Evolutionary conservation across 495 filamentous ascomycete genomes (phyloP).

Genomic region (Penicillium ochrochloron): DNA sequence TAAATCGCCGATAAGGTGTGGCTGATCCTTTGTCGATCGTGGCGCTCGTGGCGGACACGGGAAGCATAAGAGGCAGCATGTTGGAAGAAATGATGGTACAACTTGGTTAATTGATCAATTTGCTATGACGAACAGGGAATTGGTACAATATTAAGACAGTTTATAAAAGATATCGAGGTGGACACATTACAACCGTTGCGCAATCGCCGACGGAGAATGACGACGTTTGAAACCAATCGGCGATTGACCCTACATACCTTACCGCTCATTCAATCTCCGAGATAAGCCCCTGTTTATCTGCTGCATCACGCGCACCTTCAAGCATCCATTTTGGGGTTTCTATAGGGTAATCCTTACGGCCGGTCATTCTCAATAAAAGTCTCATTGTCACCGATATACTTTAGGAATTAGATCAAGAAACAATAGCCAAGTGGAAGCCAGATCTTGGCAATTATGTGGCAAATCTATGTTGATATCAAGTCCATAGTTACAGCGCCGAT

Average conservation of each 20-base stretch:
- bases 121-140: neutral
- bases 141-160: slow-evolving; percentile 1
- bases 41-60: slow-evolving; percentile 17
- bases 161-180: slow-evolving; percentile 14
- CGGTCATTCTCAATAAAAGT: neutral
- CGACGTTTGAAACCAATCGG: slow-evolving; percentile 24
- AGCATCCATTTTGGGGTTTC: neutral
- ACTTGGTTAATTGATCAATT: neutral
- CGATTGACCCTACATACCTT: slow-evolving; percentile 15
- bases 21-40: slow-evolving; percentile 23
- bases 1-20: slow-evolving; percentile 28
- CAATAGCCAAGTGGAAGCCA: neutral
- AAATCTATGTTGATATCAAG: neutral
- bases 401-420: neutral
- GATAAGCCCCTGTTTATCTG: neutral
- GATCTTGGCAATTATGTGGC: neutral
- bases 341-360: neutral
- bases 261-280: slow-evolving; percentile 10
- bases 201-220: slow-evolving; percentile 23
- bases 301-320: neutral
- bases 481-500: neutral
- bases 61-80: slow-evolving; percentile 22
- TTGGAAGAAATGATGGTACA: slow-evolving; percentile 7
- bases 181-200: slow-evolving; percentile 3
- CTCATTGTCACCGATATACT: neutral